Base-by-base conservation (phyloP, 164 flowering plant genomes). In the Liquidambar formosana region DNA sequence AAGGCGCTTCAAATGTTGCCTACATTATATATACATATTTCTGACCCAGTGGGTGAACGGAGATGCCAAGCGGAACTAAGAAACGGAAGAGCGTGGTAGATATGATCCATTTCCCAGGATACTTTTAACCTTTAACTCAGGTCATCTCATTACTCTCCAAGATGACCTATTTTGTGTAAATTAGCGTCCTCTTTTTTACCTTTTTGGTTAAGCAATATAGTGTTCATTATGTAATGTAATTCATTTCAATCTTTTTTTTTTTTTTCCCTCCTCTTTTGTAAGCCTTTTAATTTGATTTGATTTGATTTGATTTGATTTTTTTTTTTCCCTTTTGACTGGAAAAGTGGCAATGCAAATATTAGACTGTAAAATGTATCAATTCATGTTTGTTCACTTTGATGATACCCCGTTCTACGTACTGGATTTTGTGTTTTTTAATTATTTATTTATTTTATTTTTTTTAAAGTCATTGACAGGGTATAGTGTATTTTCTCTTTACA, bases 171-270 rank as follows among this genome's bases (percentile, higher is more conserved):
- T 79, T 78, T 75, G 70, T 84, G 83, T 80, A 80, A 80, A 70
- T 70, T 81, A 77, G 73, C 62, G 64, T 74, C 71, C 70, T 28
- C 57, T 43, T 33, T 78, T 21, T 63, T 63, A 16, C n/a, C 8
- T 38, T n/a, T 54, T 21, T 33, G 2, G 41, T 33, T 18, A 5
- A 44, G 16, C 14, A 21, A 75, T 71, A 71, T 83, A 79, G 71
- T 65, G 71, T 78, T 68, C 76, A 60, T 57, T 26, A 25, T 80
- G 82, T 80, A 71, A 77, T 82, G 76, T 78, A 81, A 82, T 78
- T 77, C 75, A 64, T 73, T 75, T 75, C 22, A 25, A 46, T 41
- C 59, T 64, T 43, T n/a, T 10, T 61, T n/a, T 10, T 61, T 22
- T 12, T 49, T 26, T 26, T 61, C 11, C 18, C 25, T 59, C 46